Evolutionary conservation across 805 yeast genomes (phyloP), one percentile per base, ranked within the genome.

Genomic region (Candida xiaguanensis): DNA sequence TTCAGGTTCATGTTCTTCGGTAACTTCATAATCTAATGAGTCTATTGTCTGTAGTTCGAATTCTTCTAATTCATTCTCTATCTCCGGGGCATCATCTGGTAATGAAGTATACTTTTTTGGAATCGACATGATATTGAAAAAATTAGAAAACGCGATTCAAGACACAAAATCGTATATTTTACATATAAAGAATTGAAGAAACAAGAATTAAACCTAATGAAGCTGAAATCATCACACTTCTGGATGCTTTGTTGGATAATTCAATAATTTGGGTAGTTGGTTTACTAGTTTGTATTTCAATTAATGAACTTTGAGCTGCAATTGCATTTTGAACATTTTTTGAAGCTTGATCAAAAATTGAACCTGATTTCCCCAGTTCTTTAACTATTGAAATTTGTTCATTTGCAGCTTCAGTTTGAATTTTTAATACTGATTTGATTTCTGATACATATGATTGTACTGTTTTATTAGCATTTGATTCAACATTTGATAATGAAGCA

Each of bases 21-120:
- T 46, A 7, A 34, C 39, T 20, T 41, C 44, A 34, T 37, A 51
- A 32, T 52, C 57, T 7, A 52, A 34, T 9, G 53, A 46, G 18
- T 50, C 46, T 4, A 54, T 15, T 15, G 55, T 45, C 18, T 46
- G 42, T 8, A 54, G 47, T 25, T 55, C 59, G 20, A 55, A 42
- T 11, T 48, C 50, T 23, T 24, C 31, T 17, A 7, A 29, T 18
- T 29, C 35, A 26, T 31, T 23, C 26, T 15, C 25, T 31, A 18
- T 31, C 18, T 22, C 29, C 9, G 34, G 14, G 3, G 31, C 22
- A 22, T 18, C 25, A n/a, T 28, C 35, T 14, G 31, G 22, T 15
- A 38, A 15, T 7, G 41, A 11, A 16, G 29, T 27, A 16, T 38
- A 38, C 24, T 31, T 31, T 18, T 27, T 27, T 27, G 38, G 38